phyloP scores from a whole-genome alignment of 176 grass and related monocot species.

The Stipa capillata region DNA sequence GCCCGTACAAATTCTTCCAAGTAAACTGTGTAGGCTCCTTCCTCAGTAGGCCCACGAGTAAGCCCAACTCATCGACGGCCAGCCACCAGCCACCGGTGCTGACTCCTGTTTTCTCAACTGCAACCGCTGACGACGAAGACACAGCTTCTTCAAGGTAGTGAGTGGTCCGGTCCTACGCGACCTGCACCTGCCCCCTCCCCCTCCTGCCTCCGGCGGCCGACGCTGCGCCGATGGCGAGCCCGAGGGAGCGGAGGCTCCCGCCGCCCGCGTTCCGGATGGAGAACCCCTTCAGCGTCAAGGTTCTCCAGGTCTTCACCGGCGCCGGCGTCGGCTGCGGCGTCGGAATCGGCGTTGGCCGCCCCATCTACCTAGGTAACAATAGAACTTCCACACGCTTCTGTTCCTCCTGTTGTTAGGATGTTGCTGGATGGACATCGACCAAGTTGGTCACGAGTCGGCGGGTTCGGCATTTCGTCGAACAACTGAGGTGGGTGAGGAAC shows the following conservation, averaged over 20 bases:
- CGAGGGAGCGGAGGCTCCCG: conserved; percentile 36
- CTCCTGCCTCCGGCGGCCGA: neutral
- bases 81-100: too few relatives aligned
- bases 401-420: neutral
- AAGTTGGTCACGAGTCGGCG: neutral
- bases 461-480: conserved; percentile 3
- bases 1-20: too few relatives aligned
- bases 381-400: neutral
- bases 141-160: neutral
- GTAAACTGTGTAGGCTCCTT: too few relatives aligned
- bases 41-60: too few relatives aligned
- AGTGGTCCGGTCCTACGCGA: too few relatives aligned
- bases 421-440: neutral
- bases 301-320: conserved; percentile 75
- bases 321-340: conserved; percentile 83
- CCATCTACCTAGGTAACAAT: conserved; percentile 66
- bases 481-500: neutral
- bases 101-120: too few relatives aligned
- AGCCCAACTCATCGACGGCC: too few relatives aligned
- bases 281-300: conserved; percentile 88
- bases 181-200: neutral
- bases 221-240: conserved; percentile 42
- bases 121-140: neutral
- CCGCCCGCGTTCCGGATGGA: conserved; percentile 40
- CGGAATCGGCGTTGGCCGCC: conserved; percentile 67